Conservation (phyloP, 345 rosid genomes). For the Camelina sativa region DNA sequence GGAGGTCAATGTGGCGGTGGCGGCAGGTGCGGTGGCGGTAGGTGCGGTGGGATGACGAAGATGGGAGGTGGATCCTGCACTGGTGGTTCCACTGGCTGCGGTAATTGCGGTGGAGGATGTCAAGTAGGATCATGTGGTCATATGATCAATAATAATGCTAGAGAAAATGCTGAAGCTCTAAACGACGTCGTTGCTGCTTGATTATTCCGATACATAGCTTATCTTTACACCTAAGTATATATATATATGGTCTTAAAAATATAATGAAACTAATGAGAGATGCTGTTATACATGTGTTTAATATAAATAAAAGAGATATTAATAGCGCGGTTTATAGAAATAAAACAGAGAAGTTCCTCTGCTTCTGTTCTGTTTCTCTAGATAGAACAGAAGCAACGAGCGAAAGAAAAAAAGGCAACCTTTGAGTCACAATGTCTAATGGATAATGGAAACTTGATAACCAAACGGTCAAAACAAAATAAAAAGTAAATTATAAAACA, state of each 20-base stretch:
- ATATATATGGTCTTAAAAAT: neutral
- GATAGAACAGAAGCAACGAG: too few relatives aligned
- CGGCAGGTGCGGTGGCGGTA: slow-evolving; percentile 23
- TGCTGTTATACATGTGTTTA: neutral
- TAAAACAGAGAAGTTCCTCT: neutral
- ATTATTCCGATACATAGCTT: neutral
- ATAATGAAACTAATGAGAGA: neutral
- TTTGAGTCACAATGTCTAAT: too few relatives aligned
- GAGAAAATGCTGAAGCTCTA: slow-evolving; percentile 21
- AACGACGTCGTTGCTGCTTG: slow-evolving; percentile 27
- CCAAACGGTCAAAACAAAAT: too few relatives aligned
- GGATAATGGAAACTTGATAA: too few relatives aligned
- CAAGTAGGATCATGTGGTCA: slow-evolving; percentile 33
- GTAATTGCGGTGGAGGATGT: slow-evolving; percentile 31
- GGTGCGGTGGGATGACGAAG: slow-evolving; percentile 34
- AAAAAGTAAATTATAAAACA: too few relatives aligned
- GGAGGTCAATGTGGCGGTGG: slow-evolving; percentile 33
- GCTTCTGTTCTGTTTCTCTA: neutral
- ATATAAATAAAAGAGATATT: neutral
- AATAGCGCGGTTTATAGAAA: too few relatives aligned
- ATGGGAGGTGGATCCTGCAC: slow-evolving; percentile 37
- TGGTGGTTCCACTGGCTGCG: slow-evolving; percentile 43
- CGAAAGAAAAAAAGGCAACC: too few relatives aligned
- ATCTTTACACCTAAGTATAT: neutral
- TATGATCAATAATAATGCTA: slow-evolving; percentile 27